phyloP scores from a whole-genome alignment of 2,329 filamentous ascomycete genomes.

The Fusarium stilboides region DNA sequence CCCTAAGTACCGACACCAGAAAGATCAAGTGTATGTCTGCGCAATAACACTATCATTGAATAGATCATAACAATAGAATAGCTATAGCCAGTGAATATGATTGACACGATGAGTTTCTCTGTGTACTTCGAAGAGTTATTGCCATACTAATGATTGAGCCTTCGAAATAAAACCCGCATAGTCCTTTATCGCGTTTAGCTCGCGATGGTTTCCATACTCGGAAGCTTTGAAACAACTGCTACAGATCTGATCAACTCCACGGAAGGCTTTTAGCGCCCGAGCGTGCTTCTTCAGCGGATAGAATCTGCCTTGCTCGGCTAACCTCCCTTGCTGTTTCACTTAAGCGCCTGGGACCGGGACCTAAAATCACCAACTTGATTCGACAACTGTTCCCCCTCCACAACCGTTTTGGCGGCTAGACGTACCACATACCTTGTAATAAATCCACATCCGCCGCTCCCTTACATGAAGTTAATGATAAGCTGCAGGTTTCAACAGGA shows the following conservation, averaged over 20 bases:
- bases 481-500: constrained; percentile 9
- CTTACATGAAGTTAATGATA: neutral
- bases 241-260: neutral
- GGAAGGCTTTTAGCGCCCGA: too few species aligned
- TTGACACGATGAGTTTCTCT: too few species aligned
- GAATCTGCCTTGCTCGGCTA: neutral
- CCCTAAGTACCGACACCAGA: too few species aligned
- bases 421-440: neutral
- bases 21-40: too few species aligned
- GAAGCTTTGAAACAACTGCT: too few species aligned
- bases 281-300: neutral
- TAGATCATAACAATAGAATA: too few species aligned
- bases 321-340: neutral
- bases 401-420: constrained; percentile 4
- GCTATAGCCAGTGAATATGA: too few species aligned
- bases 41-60: too few species aligned
- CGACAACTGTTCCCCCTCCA: neutral
- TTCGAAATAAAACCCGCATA: too few species aligned
- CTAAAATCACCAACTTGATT: constrained; percentile 8
- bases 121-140: too few species aligned
- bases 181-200: neutral
- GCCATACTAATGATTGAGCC: too few species aligned
- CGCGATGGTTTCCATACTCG: neutral
- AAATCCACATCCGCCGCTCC: neutral
- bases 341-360: constrained; percentile 16